Conservation (phyloP, 345 rosid genomes). For the Erodium maritimum region DNA sequence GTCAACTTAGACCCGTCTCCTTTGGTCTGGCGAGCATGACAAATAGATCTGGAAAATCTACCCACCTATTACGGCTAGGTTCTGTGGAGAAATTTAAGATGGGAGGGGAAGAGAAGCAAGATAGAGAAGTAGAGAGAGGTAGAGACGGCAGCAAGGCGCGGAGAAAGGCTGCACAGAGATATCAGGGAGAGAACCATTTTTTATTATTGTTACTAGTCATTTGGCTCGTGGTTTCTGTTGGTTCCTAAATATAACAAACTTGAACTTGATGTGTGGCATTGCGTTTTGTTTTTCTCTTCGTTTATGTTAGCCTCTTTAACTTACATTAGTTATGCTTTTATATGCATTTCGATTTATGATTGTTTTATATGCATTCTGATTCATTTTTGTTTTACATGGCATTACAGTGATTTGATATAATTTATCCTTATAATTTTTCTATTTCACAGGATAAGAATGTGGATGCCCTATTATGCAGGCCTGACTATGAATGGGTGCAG, state of each 20-base stretch:
- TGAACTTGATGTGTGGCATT: neutral
- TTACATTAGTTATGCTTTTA: neutral
- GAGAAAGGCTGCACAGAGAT: too few species aligned
- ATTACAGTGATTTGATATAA: neutral
- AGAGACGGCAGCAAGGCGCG: too few species aligned
- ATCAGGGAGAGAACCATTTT: too few species aligned
- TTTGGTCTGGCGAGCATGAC: too few species aligned
- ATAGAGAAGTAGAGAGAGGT: too few species aligned
- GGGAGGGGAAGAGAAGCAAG: too few species aligned
- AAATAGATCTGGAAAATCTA: too few species aligned
- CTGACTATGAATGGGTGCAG: conserved; percentile 31
- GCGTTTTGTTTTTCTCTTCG: neutral
- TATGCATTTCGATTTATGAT: neutral
- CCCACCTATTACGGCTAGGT: too few species aligned
- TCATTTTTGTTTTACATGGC: neutral
- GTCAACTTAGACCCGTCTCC: too few species aligned
- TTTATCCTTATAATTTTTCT: neutral
- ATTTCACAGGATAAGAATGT: conserved; percentile 8
- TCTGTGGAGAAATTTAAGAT: too few species aligned
- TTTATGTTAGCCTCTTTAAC: neutral
- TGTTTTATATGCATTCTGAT: neutral
- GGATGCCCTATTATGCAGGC: conserved; percentile 8
- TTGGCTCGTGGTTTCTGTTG: too few species aligned
- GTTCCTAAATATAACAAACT: neutral
- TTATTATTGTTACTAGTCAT: too few species aligned